phyloP scores from a whole-genome alignment of 2,329 filamentous ascomycete species.

The Trichophyton simii region DNA sequence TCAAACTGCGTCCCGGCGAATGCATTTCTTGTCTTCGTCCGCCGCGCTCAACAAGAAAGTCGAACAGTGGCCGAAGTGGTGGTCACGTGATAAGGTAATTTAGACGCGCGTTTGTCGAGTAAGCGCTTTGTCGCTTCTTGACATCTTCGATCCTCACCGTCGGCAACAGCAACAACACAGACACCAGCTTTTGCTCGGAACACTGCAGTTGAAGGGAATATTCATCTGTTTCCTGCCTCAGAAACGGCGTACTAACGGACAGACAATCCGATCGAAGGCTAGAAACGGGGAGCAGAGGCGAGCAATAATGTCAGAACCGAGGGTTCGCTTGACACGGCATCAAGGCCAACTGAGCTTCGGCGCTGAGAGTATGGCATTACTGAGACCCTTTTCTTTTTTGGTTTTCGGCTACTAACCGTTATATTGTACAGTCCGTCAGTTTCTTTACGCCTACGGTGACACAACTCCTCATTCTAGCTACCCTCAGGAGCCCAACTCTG shows the following conservation, averaged over 20 bases:
- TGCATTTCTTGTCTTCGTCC: background rate
- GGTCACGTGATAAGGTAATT: background rate
- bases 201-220: too few relatives aligned
- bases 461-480: conserved; percentile 47
- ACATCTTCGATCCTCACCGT: background rate
- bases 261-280: too few relatives aligned
- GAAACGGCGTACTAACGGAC: too few relatives aligned
- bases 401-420: background rate
- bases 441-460: conserved; percentile 36
- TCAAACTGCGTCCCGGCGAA: background rate
- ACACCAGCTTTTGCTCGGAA: too few relatives aligned
- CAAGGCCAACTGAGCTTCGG: conserved; percentile 71
- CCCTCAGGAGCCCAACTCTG: conserved; percentile 60
- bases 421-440: conserved; percentile 24
- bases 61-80: background rate
- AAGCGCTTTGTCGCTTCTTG: background rate
- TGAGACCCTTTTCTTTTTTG: background rate
- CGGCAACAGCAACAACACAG: too few relatives aligned
- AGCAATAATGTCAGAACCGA: conserved; percentile 54
- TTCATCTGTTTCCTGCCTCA: too few relatives aligned
- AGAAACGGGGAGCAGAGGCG: background rate
- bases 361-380: conserved; percentile 48
- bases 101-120: background rate
- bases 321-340: conserved; percentile 65
- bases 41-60: background rate